phyloP scores from a whole-genome alignment of 176 grass and related monocot genomes.

The Ampelocalamus luodianensis region DNA sequence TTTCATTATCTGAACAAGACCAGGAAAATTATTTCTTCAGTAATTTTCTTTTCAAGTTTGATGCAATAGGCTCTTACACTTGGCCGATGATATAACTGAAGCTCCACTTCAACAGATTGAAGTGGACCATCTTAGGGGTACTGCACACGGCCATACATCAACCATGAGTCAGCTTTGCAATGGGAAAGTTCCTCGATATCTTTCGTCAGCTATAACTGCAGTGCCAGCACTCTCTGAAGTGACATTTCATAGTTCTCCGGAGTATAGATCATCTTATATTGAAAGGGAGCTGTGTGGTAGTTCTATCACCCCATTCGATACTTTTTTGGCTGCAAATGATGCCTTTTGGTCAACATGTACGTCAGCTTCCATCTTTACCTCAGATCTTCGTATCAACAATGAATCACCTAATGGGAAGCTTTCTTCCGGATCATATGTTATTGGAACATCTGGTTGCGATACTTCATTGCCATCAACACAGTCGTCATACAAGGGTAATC shows the following conservation, averaged over 20 bases:
- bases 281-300: slow-evolving; percentile 27
- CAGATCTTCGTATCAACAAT: slow-evolving; percentile 42
- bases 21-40: too few species aligned
- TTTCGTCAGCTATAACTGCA: slow-evolving; percentile 33
- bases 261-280: slow-evolving; percentile 12
- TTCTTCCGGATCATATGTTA: slow-evolving; percentile 36
- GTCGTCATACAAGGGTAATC: slow-evolving; percentile 31
- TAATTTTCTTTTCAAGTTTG: slow-evolving; percentile 25
- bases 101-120: slow-evolving; percentile 32
- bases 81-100: background rate
- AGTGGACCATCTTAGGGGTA: slow-evolving; percentile 17
- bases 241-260: slow-evolving; percentile 35
- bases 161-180: slow-evolving; percentile 41
- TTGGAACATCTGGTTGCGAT: slow-evolving; percentile 27
- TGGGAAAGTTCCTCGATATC: slow-evolving; percentile 32
- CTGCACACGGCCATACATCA: slow-evolving; percentile 28
- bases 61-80: background rate
- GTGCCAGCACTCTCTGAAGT: slow-evolving; percentile 35
- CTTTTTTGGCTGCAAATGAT: slow-evolving; percentile 27
- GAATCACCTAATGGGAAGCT: slow-evolving; percentile 24
- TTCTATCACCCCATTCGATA: slow-evolving; percentile 19
- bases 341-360: background rate
- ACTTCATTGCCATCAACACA: slow-evolving; percentile 34
- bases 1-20: background rate
- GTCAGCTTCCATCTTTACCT: slow-evolving; percentile 43